phyloP scores from a whole-genome alignment of 2,329 filamentous ascomycete species.

The Fusarium tuaranense region DNA sequence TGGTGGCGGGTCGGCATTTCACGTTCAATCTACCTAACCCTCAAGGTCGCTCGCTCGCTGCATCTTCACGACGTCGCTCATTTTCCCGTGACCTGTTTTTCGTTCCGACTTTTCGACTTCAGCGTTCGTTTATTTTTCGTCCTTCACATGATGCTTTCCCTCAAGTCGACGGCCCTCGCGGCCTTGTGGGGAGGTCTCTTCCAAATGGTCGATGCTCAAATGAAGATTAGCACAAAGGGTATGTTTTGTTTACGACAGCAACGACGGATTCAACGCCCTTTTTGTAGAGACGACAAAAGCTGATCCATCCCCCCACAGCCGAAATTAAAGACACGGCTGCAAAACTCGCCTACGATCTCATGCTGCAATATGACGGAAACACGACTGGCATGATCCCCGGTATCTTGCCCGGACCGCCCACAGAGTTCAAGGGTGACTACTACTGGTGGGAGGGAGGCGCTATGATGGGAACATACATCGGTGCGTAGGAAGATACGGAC shows the following conservation, averaged over 20 bases:
- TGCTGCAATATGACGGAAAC: constrained; percentile 64
- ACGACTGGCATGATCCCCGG: constrained; percentile 64
- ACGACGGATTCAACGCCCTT: background rate
- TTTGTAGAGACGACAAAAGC: background rate
- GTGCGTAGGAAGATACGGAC: constrained; percentile 12
- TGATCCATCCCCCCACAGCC: constrained; percentile 42
- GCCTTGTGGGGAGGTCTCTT: constrained; percentile 29
- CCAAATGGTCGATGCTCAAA: constrained; percentile 38
- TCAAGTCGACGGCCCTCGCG: constrained; percentile 4
- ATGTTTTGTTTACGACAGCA: background rate
- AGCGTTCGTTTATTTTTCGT: background rate
- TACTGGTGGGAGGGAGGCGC: constrained; percentile 83
- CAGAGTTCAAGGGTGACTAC: constrained; percentile 62
- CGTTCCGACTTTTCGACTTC: background rate
- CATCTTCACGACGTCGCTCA: constrained; percentile 31
- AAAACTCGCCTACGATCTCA: constrained; percentile 62
- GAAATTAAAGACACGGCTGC: constrained; percentile 60
- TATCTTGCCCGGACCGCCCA: constrained; percentile 67
- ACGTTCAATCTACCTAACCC: background rate
- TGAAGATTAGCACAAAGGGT: constrained; percentile 50
- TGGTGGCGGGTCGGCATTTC: background rate
- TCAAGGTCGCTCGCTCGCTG: background rate
- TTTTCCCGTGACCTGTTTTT: constrained; percentile 12
- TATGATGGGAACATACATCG: constrained; percentile 75
- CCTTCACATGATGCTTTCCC: constrained; percentile 1